Base-by-base conservation (phyloP, 2,329 filamentous ascomycete genomes). In the Byssochlamys sp. region DNA sequence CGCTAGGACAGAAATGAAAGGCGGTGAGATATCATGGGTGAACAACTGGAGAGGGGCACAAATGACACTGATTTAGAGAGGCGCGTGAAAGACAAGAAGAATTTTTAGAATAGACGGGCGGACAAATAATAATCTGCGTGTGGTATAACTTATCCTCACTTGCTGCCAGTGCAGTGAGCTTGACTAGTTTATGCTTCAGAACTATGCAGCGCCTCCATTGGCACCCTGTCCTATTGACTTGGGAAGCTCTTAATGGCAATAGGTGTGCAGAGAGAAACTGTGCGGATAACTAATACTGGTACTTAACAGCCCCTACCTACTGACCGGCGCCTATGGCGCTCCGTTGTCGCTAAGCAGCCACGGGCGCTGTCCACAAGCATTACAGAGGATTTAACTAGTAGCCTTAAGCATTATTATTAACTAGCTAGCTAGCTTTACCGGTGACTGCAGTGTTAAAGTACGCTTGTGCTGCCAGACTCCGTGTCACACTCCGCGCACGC, bases 1-100 rank as follows among this genome's bases (percentile, higher is more conserved):
- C 59, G 56, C 61, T 66, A 66, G 56, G 56, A 57, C n/a, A 26
- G 57, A 55, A 27, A 27, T 49, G 59, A 28, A 59, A 58, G 50
- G 57, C 55, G 56, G 27, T 54, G 45, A 53, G 28, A 2, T 31
- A 10, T 10, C 29, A 10, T 7, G 29, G 11, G 9, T 31, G 6
- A 6, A 31, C 11, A 9, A 31, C 11, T 10, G 29, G 29, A 56
- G 49, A 28, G 49, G 49, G 49, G 49, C 25, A n/a, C 11, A 28
- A 26, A 28, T 14, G 25, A 26, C 25, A 51, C 45, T 2, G 12
- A 7, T 14, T 2, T n/a, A n/a, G 11, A 51, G 4, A n/a, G 24
- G 10, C 10, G 27, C 4, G 49, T 51, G 25, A 51, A 19, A 14
- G 39, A 45, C n/a, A 19, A 45, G n/a, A 24, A n/a, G 6, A 7